Evolutionary conservation across 257 asterid species (phyloP).

Genomic region (Solanum chiquidenum): DNA sequence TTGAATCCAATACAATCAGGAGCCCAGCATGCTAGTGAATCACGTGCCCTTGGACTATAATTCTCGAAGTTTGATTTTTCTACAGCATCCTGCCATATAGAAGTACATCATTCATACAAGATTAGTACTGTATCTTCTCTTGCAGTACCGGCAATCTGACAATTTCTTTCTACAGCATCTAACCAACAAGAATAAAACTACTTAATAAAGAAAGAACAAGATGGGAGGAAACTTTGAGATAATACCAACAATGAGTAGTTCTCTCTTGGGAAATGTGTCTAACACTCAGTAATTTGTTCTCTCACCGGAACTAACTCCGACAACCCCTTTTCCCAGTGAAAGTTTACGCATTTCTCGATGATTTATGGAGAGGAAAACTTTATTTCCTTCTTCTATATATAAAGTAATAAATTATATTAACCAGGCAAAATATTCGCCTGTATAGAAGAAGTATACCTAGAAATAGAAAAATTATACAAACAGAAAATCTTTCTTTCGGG

Average conservation of each 20-base stretch:
- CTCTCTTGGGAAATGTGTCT: background rate
- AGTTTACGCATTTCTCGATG: background rate
- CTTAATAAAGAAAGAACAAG: background rate
- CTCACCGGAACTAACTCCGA: background rate
- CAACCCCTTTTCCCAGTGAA: background rate
- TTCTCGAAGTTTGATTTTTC: slow-evolving; percentile 73
- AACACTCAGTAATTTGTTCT: background rate
- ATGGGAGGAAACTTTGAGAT: background rate
- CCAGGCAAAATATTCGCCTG: background rate
- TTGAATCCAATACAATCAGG: slow-evolving; percentile 91
- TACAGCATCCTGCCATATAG: slow-evolving; percentile 65
- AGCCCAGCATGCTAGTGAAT: slow-evolving; percentile 80
- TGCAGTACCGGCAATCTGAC: background rate
- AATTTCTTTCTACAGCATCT: background rate
- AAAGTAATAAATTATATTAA: background rate
- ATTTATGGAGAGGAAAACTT: background rate
- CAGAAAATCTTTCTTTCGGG: background rate
- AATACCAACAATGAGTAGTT: background rate
- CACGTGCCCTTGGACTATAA: slow-evolving; percentile 74
- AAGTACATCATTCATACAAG: background rate
- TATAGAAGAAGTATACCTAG: background rate
- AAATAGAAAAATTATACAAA: background rate
- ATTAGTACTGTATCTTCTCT: background rate
- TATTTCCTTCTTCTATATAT: background rate
- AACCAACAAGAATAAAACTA: background rate